Conservation (phyloP, 129 eudicot species). For the Tagetes patula region DNA sequence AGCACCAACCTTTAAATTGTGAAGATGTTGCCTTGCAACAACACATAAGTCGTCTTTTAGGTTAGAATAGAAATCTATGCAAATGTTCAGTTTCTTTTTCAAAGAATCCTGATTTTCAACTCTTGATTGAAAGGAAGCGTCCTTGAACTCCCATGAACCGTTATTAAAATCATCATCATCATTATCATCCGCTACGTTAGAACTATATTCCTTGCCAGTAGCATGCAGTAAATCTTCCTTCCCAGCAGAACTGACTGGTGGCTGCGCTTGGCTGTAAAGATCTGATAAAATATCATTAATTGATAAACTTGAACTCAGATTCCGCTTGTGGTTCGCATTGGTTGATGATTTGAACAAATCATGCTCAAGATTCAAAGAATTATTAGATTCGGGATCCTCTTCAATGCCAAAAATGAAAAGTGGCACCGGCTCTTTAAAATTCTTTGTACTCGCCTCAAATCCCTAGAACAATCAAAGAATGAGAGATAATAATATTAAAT, state of each 20-base stretch:
- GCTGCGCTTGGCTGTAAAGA: slow-evolving; percentile 72
- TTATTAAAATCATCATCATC: slow-evolving; percentile 47
- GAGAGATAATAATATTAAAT: slow-evolving; percentile 9
- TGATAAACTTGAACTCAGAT: slow-evolving; percentile 44
- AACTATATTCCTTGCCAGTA: slow-evolving; percentile 28
- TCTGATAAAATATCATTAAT: slow-evolving; percentile 64
- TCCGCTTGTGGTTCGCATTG: slow-evolving; percentile 36
- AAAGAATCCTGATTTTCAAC: slow-evolving; percentile 29
- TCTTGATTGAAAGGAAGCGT: slow-evolving; percentile 37
- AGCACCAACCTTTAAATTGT: slow-evolving; percentile 51
- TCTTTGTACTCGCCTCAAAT: slow-evolving; percentile 35
- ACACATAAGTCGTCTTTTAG: slow-evolving; percentile 50
- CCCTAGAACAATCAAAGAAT: slow-evolving; percentile 44
- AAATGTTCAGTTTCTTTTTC: slow-evolving; percentile 36
- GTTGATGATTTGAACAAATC: slow-evolving; percentile 40
- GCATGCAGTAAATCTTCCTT: slow-evolving; percentile 28
- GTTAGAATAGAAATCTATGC: slow-evolving; percentile 51
- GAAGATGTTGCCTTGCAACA: slow-evolving; percentile 53
- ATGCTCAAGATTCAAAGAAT: slow-evolving; percentile 37
- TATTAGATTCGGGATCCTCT: slow-evolving; percentile 53
- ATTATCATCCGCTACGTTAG: slow-evolving; percentile 31
- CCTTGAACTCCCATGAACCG: slow-evolving; percentile 71
- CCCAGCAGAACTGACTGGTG: slow-evolving; percentile 33
- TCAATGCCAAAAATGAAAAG: slow-evolving; percentile 72
- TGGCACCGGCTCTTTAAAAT: slow-evolving; percentile 52